Evolutionary conservation across 768 basidiomycete genomes (phyloP), one percentile per base, ranked within the genome.

Genomic region (Tricholoma matsutake): DNA sequence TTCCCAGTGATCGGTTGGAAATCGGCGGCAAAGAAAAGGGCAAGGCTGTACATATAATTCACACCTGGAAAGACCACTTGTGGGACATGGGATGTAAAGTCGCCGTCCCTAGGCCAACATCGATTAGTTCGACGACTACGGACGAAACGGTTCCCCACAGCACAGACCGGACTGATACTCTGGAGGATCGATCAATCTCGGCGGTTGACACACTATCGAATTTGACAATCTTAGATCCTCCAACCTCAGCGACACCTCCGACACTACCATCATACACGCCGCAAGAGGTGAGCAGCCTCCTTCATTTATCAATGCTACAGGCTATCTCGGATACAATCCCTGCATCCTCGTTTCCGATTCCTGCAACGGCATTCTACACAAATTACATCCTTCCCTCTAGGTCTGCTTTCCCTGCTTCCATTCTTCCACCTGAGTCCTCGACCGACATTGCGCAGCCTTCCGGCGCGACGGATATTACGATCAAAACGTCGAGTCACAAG

Each of bases 401-500:
- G n/a, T 91, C 93, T 7, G 85, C 86, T n/a, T 85, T 83, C 59
- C 83, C 86, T 55, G 75, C 75, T 35, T 62, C 69, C 37, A 65
- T 80, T 11, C 54, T 79, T 22, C 73, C 76, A n/a, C 64, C 70
- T 14, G 62, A 52, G 18, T 59, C 31, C 54, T 47, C 25, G 2
- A 59, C 22, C 37, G 59, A 3, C 28, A 20, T 58, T 69, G 73
- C 51, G 68, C 73, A 49, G 41, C 68, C 62, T 61, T 76, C 68
- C 63, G 76, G 68, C 52, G 66, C 77, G 4, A 72, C 76, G 4
- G 79, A 80, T 43, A 81, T 90, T 60, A 91, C 83, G 65, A 88
- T 96, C 71, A 94, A 90, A 65, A 81, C 87, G 9, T 94, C 92
- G 1, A 81, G 81, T 1, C 83, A 87, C 77, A 97, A 95, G 73